Conservation (phyloP, 305 asterid genomes). For the Fraxinus angustifolia region DNA sequence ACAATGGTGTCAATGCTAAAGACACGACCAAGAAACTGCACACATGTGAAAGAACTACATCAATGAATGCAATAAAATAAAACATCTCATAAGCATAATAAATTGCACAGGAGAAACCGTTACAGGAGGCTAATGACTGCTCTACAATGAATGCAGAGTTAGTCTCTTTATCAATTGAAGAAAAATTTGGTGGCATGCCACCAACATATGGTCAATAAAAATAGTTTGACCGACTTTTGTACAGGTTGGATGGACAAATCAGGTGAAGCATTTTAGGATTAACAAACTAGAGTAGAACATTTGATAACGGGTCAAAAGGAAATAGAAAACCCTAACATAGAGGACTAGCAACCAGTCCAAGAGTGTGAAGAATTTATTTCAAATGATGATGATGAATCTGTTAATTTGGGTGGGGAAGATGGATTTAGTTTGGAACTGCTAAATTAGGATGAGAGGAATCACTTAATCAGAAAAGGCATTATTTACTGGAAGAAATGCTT, state of each 20-base stretch:
- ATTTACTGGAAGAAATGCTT: background rate
- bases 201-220: background rate
- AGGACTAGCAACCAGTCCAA: background rate
- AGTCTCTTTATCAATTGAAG: background rate
- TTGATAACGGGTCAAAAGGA: background rate
- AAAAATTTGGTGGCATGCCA: background rate
- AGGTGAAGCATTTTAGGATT: background rate
- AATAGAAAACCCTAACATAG: background rate
- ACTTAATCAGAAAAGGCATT: background rate
- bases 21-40: constrained; percentile 87
- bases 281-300: background rate
- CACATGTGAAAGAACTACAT: constrained; percentile 25
- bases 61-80: background rate
- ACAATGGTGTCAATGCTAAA: constrained; percentile 86
- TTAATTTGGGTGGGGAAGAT: background rate
- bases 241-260: background rate
- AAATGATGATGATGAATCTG: background rate
- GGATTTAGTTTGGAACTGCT: background rate
- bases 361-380: background rate
- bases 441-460: background rate
- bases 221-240: background rate
- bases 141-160: background rate
- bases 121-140: background rate
- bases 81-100: background rate
- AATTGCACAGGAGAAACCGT: background rate